Evolutionary conservation across 352 stramenopile species (phyloP).

Genomic region (Blastocystis hominis): DNA sequence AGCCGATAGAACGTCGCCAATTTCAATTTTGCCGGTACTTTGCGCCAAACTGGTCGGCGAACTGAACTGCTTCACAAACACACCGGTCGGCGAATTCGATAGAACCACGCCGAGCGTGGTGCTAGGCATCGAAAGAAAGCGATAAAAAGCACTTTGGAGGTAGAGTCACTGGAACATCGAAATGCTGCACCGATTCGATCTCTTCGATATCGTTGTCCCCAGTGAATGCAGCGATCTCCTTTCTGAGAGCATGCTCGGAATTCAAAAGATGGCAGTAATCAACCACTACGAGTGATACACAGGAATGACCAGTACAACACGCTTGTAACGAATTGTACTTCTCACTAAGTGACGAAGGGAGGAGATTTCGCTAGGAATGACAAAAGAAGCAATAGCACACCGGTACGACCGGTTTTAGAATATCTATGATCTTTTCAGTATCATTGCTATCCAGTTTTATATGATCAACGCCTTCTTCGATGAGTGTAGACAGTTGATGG

Average conservation of each 20-base stretch:
- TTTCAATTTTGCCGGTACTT: neutral
- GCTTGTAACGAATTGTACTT: constrained; percentile 18
- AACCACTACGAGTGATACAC: neutral
- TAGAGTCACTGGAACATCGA: neutral
- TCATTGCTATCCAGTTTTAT: neutral
- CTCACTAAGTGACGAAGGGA: neutral
- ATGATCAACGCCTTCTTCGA: constrained; percentile 46
- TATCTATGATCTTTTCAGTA: neutral
- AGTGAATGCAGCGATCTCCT: neutral
- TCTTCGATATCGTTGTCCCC: neutral
- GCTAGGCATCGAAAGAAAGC: neutral
- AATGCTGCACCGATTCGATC: neutral
- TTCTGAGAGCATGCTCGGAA: neutral
- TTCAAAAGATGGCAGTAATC: constrained; percentile 39
- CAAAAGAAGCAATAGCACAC: neutral
- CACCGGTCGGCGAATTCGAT: neutral
- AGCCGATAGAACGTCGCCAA: neutral
- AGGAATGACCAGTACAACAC: neutral
- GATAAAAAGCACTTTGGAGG: neutral
- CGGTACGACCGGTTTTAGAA: constrained; percentile 5
- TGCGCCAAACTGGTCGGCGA: neutral
- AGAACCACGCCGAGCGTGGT: neutral
- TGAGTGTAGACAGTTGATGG: constrained; percentile 9
- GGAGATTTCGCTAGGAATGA: neutral
- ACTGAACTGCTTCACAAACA: constrained; percentile 39